Base-by-base conservation (phyloP, 257 asterid species). In the Nemophila menziesii region DNA sequence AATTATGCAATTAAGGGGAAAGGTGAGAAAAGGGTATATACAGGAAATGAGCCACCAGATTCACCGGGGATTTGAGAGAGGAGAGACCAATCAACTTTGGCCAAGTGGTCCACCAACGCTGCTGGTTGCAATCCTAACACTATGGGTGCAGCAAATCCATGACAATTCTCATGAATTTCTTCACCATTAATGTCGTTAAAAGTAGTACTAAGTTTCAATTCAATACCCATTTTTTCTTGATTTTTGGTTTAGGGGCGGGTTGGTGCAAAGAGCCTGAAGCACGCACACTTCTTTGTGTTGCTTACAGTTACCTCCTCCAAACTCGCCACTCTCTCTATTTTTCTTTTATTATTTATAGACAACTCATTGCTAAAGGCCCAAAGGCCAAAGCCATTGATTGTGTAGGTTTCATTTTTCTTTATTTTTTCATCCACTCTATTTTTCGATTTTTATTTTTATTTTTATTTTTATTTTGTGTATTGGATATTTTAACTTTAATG, bases 11-110 rank as follows among this genome's bases (percentile, higher is more conserved):
- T 44, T 26, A 19, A 43, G 43, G 39, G 3, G 21, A 26, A 60
- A 51, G 51, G 3, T 33, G 29, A 22, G 19, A 42, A 41, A 24
- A 36, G 11, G 6, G 9, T 3, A 29, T 7, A 11, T 80, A 89
- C 95, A 36, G 95, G 95, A 52, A 84, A 89, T 42, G 97, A 87
- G 63, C 97, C 97, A n/a, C 97, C 97, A 51, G 76, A 47, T 62
- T 87, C 93, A 6, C 97, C 97, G 3, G 83, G 69, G 51, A 87
- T 80, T 34, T 77, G 72, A 61, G 97, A 82, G 74, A 87, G 95
- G 65, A 87, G 75, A 51, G 93, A 58, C 62, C 61, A 67, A 75
- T 80, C 97, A 62, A 87, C 95, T 44, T 57, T 73, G 1, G 95
- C 93, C 42, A 80, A 77, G 57, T 83, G 92, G 73, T 87, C 97